A percentile compares a stretch with the other conserved stretches of the same genome.
Conservation (phyloP, 1,284 basidiomycete genomes). For the Ustilago shanxiensis region DNA sequence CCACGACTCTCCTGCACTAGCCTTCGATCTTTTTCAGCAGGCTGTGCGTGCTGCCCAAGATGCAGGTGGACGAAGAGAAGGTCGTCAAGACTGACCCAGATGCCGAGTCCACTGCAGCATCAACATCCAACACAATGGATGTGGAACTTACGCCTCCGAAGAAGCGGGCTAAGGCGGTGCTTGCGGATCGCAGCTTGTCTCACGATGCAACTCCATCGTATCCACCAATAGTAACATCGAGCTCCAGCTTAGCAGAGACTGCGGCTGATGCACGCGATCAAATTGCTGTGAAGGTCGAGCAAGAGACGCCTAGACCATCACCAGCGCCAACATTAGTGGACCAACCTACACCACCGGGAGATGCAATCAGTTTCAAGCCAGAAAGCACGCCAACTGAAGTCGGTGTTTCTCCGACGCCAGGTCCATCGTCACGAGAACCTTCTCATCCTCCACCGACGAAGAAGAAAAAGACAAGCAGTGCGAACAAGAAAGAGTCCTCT, state of each 20-base stretch:
- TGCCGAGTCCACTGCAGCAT: background rate
- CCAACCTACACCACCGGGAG: background rate
- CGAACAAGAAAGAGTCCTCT: constrained; percentile 15
- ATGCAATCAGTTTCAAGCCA: background rate
- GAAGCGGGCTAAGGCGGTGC: constrained; percentile 32
- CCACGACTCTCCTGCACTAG: background rate
- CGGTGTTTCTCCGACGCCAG: background rate
- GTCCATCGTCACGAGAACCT: background rate
- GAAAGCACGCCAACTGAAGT: background rate
- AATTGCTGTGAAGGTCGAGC: constrained; percentile 1
- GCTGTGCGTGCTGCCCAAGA: background rate
- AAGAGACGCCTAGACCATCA: background rate
- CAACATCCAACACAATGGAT: constrained; percentile 13
- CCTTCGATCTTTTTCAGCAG: background rate
- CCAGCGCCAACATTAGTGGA: background rate
- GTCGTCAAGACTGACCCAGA: background rate
- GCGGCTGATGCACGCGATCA: background rate
- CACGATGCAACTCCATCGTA: background rate
- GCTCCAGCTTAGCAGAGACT: background rate
- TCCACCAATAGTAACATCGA: background rate
- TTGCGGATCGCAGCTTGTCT: constrained; percentile 6
- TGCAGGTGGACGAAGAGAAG: background rate
- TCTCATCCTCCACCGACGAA: constrained; percentile 10
- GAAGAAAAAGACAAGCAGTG: constrained; percentile 29
- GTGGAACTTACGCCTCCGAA: constrained; percentile 25